phyloP scores from a whole-genome alignment of 139 green algal species.

The Chlorella sorokiniana region DNA sequence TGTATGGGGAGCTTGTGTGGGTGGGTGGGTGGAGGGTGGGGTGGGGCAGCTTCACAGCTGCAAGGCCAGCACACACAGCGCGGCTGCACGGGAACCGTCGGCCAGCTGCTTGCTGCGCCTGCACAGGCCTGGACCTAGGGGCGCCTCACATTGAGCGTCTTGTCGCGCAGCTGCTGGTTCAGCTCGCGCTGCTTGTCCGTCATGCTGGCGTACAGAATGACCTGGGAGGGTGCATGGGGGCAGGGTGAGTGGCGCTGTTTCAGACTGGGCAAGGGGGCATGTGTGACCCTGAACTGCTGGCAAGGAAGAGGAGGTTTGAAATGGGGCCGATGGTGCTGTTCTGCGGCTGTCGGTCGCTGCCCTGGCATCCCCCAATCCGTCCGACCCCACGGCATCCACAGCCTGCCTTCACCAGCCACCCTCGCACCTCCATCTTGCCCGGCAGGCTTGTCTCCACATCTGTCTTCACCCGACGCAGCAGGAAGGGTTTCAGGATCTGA shows the following conservation, averaged over 20 bases:
- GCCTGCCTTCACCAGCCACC: neutral
- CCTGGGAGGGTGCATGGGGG: slow-evolving; percentile 48
- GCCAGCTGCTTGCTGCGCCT: too few species aligned
- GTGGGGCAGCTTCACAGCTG: neutral
- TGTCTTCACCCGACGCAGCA: slow-evolving; percentile 90
- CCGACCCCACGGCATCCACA: neutral
- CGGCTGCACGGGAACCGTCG: too few species aligned
- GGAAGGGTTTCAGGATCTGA: slow-evolving; percentile 89
- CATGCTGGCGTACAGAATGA: slow-evolving; percentile 90
- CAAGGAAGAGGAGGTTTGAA: too few species aligned
- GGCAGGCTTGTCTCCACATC: slow-evolving; percentile 88
- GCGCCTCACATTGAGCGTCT: slow-evolving; percentile 71
- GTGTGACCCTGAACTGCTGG: too few species aligned
- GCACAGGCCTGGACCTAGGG: too few species aligned
- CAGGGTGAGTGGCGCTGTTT: neutral
- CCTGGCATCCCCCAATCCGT: too few species aligned
- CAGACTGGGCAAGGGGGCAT: neutral
- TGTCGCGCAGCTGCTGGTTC: slow-evolving; percentile 80
- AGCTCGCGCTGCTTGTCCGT: slow-evolving; percentile 73
- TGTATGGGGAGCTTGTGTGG: neutral
- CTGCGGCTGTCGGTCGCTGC: too few species aligned
- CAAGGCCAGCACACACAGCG: neutral
- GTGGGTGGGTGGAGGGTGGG: neutral
- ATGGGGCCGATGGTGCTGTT: too few species aligned
- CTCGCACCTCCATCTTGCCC: slow-evolving; percentile 63